A percentile compares a stretch with the other conserved stretches of the same genome.
These are phyloP conservation scores for Vachellia pachyceras DNA, from an alignment of 306 rosid genomes.

Conservation along the genomic window DNA sequence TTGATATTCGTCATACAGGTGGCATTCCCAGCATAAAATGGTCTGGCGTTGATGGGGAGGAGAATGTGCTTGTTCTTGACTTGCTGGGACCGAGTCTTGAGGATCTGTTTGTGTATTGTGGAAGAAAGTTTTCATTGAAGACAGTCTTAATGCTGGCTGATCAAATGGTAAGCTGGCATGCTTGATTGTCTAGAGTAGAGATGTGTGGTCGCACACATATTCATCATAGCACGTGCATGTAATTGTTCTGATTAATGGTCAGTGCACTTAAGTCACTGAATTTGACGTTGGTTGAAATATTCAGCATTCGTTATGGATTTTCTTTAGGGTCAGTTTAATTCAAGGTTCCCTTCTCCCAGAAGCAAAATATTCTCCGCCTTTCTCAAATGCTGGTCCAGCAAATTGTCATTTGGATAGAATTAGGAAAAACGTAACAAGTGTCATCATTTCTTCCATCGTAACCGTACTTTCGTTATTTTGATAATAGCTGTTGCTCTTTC, in stretches of 20 bases:
- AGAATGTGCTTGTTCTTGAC: constrained; percentile 62
- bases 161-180: constrained; percentile 54
- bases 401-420: background rate
- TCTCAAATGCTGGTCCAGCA: background rate
- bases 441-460: background rate
- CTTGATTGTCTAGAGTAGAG: background rate
- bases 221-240: constrained; percentile 15
- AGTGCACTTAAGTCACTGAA: constrained; percentile 3
- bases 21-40: constrained; percentile 62
- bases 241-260: background rate
- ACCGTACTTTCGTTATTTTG: background rate
- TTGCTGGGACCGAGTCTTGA: constrained; percentile 72
- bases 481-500: background rate
- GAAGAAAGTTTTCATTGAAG: constrained; percentile 63
- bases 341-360: background rate
- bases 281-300: background rate
- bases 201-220: constrained; percentile 10
- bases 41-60: constrained; percentile 62
- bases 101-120: constrained; percentile 68
- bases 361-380: background rate
- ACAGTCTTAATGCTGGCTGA: constrained; percentile 66
- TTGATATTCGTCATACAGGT: constrained; percentile 36
- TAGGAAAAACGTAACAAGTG: background rate
- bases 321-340: background rate
- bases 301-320: background rate